These are phyloP conservation scores for Xylariaceae sp. DNA, from an alignment of 2,329 filamentous ascomycete species.

Conservation along the genomic window DNA sequence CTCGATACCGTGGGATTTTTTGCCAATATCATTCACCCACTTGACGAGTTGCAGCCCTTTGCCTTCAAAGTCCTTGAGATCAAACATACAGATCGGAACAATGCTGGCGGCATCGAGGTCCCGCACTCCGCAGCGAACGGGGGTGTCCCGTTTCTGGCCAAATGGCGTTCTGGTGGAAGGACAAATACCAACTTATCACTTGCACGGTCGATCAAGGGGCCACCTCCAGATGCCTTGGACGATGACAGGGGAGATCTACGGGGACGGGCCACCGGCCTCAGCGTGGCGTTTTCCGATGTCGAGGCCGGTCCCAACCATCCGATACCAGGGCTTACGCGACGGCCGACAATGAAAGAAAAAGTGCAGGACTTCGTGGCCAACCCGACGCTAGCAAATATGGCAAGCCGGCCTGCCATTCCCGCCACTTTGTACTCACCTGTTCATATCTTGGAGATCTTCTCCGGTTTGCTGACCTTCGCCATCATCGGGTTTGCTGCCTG, in stretches of 20 bases:
- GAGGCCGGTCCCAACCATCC: slow-evolving; percentile 30
- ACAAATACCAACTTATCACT: slow-evolving; percentile 21
- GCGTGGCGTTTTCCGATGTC: slow-evolving; percentile 29
- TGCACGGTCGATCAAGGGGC: slow-evolving; percentile 22
- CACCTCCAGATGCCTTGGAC: slow-evolving; percentile 24
- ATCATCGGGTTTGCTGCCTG: slow-evolving; percentile 51
- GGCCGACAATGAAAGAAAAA: slow-evolving; percentile 47
- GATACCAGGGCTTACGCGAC: slow-evolving; percentile 36
- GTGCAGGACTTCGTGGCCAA: slow-evolving; percentile 51
- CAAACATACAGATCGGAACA: slow-evolving; percentile 47
- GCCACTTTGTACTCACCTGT: slow-evolving; percentile 57
- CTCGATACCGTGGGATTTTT: slow-evolving; percentile 65
- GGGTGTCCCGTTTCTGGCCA: slow-evolving; percentile 18
- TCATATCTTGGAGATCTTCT: slow-evolving; percentile 58
- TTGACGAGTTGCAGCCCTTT: slow-evolving; percentile 55
- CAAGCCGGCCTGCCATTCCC: slow-evolving; percentile 54
- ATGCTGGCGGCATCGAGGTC: slow-evolving; percentile 32
- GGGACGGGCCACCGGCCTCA: slow-evolving; percentile 24
- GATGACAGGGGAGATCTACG: slow-evolving; percentile 10
- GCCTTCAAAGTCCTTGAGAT: slow-evolving; percentile 57
- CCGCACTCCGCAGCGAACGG: slow-evolving; percentile 16
- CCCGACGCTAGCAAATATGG: slow-evolving; percentile 47
- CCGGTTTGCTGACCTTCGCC: slow-evolving; percentile 54
- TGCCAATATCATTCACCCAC: slow-evolving; percentile 63
- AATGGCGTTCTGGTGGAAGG: slow-evolving; percentile 14